Evolutionary conservation across 106 monocot genomes (phyloP), one percentile per base, ranked within the genome.

Genomic region (Dactylorhiza incarnata): DNA sequence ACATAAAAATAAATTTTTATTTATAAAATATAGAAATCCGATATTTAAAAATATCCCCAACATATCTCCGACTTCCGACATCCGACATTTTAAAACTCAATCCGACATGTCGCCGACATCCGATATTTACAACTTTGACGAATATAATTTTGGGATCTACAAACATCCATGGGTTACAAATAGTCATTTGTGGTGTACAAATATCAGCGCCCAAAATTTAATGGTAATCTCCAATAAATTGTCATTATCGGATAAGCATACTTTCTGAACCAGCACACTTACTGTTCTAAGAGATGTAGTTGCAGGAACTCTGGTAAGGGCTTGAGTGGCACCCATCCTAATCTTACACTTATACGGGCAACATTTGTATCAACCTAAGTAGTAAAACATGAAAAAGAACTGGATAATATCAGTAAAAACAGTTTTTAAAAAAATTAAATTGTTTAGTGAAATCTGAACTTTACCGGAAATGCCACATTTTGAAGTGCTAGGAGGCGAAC

Each of bases 261-360:
- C 37, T 37, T 37, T 37, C 2, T 20, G 19, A 9, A 22, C 12
- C 29, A 29, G 55, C 13, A 54, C 46, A 58, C 87, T 87, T 85
- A 94, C 94, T 82, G 71, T 52, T 94, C 94, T 50, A 94, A 52
- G 49, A 94, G 94, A 82, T 94, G 91, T 62, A 94, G 50, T 73
- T 94, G 89, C 75, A 94, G 74, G 24, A 81, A 85, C 71, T 89
- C 94, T 5, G 94, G 94, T 47, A 94, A 83, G 12, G 94, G 91
- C 66, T 91, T 83, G 47, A 94, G 83, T 68, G 94, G 94, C 46
- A 94, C 94, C 94, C 91, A 94, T 77, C 94, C 94, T 50, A 94
- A 48, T 73, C 94, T 87, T 68, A 94, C 94, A 77, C 84, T 81
- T 81, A 94, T 87, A 17, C 94, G 86, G 46, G 87, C 94, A 37